Base-by-base conservation (phyloP, 2,329 filamentous ascomycete genomes). In the Dendrostoma leiphaemia region DNA sequence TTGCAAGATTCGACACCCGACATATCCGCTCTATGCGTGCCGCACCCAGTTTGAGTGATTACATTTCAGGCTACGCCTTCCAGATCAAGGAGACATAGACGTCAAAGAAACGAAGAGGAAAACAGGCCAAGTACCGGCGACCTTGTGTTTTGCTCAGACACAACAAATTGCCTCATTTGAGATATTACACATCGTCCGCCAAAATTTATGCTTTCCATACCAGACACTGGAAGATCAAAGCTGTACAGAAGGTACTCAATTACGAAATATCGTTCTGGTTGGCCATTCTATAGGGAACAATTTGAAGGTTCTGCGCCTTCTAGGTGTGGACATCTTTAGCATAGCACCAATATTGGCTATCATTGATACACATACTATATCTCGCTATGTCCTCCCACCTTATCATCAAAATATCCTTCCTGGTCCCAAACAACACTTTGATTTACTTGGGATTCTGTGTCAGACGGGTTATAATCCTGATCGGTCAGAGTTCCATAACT, bases 1-100 rank as follows among this genome's bases (percentile, higher is more conserved):
- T 48, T 17, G 46, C 46, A 13, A 48, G 46, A 28, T 34, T 48
- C n/a, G 46, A 40, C 19, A 40, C n/a, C 26, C 24, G 34, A 40
- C 32, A 40, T 48, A 40, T 48, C 3, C 34, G 24, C 24, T 48
- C 24, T 19, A 19, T 48, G 19, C 15, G 15, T n/a, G n/a, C 15
- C 8, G n/a, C 13, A 38, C 19, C 23, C n/a, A 37, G 38, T 34
- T 40, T 48, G 2, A 38, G 24, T 19, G 28, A 19, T 37, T 29
- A 38, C 5, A 38, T 38, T 19, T 48, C 23, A 6, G 32, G 26
- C 15, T 19, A 28, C 32, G 28, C 28, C n/a, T 48, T 48, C 12
- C 23, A 48, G 46, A 28, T 28, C 9, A 19, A 3, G 2, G 15
- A 28, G 23, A 17, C 46, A 19, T 23, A 3, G n/a, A 19, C 15